Evolutionary conservation across 2,329 filamentous ascomycete genomes (phyloP).

Genomic region (Pseudocercospora crystallina): DNA sequence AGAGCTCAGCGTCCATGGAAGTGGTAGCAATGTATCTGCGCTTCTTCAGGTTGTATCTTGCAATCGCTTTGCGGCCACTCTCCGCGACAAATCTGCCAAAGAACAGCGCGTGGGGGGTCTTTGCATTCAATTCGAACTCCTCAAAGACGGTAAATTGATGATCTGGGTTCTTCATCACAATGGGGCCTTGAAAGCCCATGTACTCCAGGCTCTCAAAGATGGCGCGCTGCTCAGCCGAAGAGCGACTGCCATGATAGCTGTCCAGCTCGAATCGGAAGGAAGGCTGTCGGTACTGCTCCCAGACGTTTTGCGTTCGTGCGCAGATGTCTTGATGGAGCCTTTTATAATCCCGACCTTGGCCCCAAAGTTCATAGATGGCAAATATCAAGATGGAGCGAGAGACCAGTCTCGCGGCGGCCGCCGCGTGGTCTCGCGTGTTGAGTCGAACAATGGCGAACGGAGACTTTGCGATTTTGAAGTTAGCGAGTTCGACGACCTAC

Average conservation of each 20-base stretch:
- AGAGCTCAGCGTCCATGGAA: constrained; percentile 94
- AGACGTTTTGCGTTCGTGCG: constrained; percentile 59
- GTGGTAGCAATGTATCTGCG: constrained; percentile 91
- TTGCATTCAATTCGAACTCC: constrained; percentile 63
- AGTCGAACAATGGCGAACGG: constrained; percentile 81
- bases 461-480: constrained; percentile 55
- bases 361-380: constrained; percentile 89
- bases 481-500: too few species aligned
- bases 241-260: constrained; percentile 73
- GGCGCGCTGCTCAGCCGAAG: constrained; percentile 60
- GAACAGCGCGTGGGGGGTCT: constrained; percentile 61
- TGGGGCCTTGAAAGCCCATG: constrained; percentile 73
- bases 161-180: constrained; percentile 72
- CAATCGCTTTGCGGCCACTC: constrained; percentile 66
- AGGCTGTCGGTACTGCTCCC: constrained; percentile 61
- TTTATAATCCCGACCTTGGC: constrained; percentile 64
- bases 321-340: constrained; percentile 67
- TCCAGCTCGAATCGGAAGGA: constrained; percentile 87
- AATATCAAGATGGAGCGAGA: constrained; percentile 77
- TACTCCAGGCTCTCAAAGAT: constrained; percentile 83
- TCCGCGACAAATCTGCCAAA: constrained; percentile 70
- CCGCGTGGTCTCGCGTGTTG: constrained; percentile 13
- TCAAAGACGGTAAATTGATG: constrained; percentile 80
- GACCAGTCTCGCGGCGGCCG: constrained; percentile 65
- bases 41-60: constrained; percentile 87